These are phyloP conservation scores for Waitea zeae DNA, from an alignment of 1,284 basidiomycete genomes.

Conservation along the genomic window DNA sequence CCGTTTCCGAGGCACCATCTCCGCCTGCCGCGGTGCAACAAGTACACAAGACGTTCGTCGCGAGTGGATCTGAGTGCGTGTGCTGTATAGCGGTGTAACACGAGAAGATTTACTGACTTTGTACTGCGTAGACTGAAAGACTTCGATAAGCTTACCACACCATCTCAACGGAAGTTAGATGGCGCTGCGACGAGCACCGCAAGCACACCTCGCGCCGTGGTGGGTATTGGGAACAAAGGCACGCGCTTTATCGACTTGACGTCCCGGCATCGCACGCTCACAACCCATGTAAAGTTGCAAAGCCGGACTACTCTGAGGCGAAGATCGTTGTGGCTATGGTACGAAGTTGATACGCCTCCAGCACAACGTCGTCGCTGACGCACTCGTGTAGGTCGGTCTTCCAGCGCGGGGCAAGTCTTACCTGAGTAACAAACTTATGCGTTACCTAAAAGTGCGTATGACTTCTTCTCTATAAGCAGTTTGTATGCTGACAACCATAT, in stretches of 20 bases:
- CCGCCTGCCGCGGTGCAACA: too few species aligned
- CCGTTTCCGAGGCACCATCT: too few species aligned
- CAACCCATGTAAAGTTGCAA: slow-evolving; percentile 45
- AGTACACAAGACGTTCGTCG: too few species aligned
- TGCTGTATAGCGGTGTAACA: too few species aligned
- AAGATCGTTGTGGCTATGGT: slow-evolving; percentile 99
- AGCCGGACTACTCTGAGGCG: slow-evolving; percentile 94
- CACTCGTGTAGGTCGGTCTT: slow-evolving; percentile 43
- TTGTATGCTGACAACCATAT: slow-evolving; percentile 5
- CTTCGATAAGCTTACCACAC: slow-evolving; percentile 57
- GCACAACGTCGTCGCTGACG: slow-evolving; percentile 17
- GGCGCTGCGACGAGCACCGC: slow-evolving; percentile 12
- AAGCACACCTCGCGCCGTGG: slow-evolving; percentile 57
- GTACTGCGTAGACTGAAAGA: slow-evolving; percentile 62
- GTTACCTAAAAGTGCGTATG: slow-evolving; percentile 50
- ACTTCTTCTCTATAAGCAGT: slow-evolving; percentile 4
- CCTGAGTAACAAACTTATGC: slow-evolving; percentile 70
- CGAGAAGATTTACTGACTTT: too few species aligned
- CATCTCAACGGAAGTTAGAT: slow-evolving; percentile 47
- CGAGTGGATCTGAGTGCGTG: too few species aligned
- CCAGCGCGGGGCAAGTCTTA: slow-evolving; percentile 78
- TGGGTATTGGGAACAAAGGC: slow-evolving; percentile 74
- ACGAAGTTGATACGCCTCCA: slow-evolving; percentile 9
- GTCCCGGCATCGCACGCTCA: background rate
- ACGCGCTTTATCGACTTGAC: slow-evolving; percentile 6